Conservation (phyloP, 768 basidiomycete genomes). For the Lentinula sp. region DNA sequence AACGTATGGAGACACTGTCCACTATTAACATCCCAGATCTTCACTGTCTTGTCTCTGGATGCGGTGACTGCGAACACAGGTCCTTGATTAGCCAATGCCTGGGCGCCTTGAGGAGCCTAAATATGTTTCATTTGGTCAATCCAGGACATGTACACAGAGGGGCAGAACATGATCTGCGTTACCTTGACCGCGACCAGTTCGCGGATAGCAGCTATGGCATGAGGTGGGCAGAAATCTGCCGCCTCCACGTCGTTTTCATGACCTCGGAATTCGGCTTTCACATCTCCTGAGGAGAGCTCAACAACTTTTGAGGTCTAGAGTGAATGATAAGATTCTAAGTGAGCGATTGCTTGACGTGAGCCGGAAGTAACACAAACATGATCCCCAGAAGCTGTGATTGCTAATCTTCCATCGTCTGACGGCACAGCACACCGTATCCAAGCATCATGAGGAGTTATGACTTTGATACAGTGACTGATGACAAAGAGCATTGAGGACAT, state of each 20-base stretch:
- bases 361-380: conserved; percentile 37
- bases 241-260: conserved; percentile 69
- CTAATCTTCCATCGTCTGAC: conserved; percentile 46
- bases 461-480: conserved; percentile 57
- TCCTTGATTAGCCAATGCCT: conserved; percentile 19
- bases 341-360: no score
- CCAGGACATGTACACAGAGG: conserved; percentile 3
- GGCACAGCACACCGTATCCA: conserved; percentile 55
- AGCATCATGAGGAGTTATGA: conserved; percentile 55
- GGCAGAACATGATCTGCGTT: conserved; percentile 6
- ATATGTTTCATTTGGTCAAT: conserved; percentile 3
- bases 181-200: conserved; percentile 55
- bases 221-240: conserved; percentile 59
- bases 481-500: conserved; percentile 1
- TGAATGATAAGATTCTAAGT: background rate
- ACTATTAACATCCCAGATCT: conserved; percentile 63
- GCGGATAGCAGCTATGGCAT: conserved; percentile 50
- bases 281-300: conserved; percentile 54
- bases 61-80: conserved; percentile 56
- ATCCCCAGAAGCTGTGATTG: conserved; percentile 62
- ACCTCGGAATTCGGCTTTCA: conserved; percentile 61
- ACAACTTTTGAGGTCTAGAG: conserved; percentile 57
- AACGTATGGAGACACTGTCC: conserved; percentile 61
- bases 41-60: conserved; percentile 69
- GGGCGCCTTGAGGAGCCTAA: conserved; percentile 8